Evolutionary conservation across 805 yeast species (phyloP), one percentile per base, ranked within the genome.

Genomic region (Wickerhamomyces subpelliculosus): DNA sequence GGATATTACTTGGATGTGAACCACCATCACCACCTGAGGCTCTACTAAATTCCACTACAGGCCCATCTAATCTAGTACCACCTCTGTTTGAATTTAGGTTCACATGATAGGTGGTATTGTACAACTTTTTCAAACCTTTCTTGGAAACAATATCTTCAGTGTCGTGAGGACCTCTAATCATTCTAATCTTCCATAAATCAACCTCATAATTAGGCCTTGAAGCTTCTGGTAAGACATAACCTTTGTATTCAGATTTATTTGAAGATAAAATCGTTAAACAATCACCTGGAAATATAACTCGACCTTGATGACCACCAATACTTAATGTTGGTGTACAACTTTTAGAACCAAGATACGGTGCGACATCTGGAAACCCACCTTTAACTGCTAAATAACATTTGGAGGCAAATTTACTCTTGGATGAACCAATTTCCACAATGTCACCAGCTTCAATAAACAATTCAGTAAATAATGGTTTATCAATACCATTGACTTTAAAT

Each of bases 321-420:
- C 39, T 41, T 13, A 56, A 38, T 4, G 57, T 44, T 17, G 61
- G 61, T 6, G 55, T 44, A 39, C 61, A 56, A 39, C 54, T 43
- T 28, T 56, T 56, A 5, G 61, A 56, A 5, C 57, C 60, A 17
- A 56, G 35, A 39, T 54, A 56, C 2, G 24, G 11, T 6, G 61
- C 61, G 34, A 56, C 61, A 24, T 48, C 52, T 7, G 58, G 60
- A 7, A 56, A 43, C 5, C 61, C 61, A 19, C 61, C 61, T 40
- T 53, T 51, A 11, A 56, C 32, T 13, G 61, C 57, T 27, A 56
- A 31, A 31, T 55, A 56, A 33, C 54, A 46, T 38, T 47, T 52
- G 4, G 43, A 25, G 2, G 50, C 49, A 25, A 40, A 39, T 13
- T 35, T 38, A 9, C 39, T 43, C 5, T 17, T 30, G 6, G 49